Conservation (phyloP, 176 grass and related monocot genomes). For the Leersia perrieri region DNA sequence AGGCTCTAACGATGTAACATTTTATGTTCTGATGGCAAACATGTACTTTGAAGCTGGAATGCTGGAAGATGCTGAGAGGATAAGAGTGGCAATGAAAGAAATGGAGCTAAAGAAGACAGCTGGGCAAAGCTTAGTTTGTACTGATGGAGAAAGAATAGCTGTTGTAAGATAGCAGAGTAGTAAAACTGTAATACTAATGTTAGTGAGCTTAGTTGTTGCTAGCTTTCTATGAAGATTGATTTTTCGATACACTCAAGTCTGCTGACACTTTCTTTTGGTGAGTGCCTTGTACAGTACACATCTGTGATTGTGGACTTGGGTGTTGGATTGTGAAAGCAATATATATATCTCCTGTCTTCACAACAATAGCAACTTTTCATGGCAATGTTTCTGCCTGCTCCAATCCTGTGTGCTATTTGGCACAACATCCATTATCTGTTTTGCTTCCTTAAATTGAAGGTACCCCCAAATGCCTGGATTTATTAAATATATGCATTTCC, state of each 20-base stretch:
- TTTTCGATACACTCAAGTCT: background rate
- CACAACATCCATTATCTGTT: background rate
- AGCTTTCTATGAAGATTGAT: background rate
- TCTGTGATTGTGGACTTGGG: no score
- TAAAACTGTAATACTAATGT: background rate
- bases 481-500: background rate
- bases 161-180: constrained; percentile 15
- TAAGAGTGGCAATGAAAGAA: constrained; percentile 41
- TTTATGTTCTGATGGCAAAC: constrained; percentile 56
- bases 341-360: background rate
- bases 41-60: constrained; percentile 56
- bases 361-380: background rate
- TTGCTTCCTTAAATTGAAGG: background rate
- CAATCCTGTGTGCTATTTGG: no score
- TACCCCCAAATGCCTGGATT: background rate
- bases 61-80: constrained; percentile 51
- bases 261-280: background rate
- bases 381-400: background rate
- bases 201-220: background rate
- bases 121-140: constrained; percentile 43
- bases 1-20: constrained; percentile 36
- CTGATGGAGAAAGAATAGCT: constrained; percentile 13
- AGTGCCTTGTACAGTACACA: background rate
- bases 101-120: constrained; percentile 56
- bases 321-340: background rate